Conservation (phyloP, 768 basidiomycete species). For the Tricholoma matsutake region DNA sequence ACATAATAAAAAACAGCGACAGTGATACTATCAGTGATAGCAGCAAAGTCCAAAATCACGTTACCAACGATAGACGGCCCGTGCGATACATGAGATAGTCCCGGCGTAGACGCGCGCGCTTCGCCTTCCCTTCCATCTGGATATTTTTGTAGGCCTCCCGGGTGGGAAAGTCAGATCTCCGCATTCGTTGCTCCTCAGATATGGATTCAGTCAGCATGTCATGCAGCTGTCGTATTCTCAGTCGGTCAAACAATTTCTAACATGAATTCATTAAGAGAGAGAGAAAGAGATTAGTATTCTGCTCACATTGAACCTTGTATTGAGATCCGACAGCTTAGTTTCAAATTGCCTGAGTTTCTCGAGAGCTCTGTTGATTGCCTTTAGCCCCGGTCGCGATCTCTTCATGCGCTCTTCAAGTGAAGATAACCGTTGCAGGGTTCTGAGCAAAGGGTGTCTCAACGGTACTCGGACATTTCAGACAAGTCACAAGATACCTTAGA, state of each 20-base stretch:
- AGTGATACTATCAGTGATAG: too few relatives aligned
- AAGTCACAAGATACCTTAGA: slow-evolving; percentile 24
- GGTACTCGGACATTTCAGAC: neutral
- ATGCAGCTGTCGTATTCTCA: slow-evolving; percentile 32
- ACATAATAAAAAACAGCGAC: neutral
- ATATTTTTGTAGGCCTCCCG: slow-evolving; percentile 29
- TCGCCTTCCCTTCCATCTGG: slow-evolving; percentile 33
- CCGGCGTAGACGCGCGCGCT: slow-evolving; percentile 29
- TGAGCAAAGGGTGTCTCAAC: neutral
- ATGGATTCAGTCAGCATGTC: slow-evolving; percentile 28
- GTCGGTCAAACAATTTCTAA: slow-evolving; percentile 27
- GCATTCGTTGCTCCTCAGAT: slow-evolving; percentile 26
- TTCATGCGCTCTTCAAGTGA: neutral
- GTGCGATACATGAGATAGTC: slow-evolving; percentile 22
- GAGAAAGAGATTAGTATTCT: neutral
- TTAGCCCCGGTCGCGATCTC: neutral
- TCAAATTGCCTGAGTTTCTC: slow-evolving; percentile 39
- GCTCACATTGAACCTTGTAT: slow-evolving; percentile 34
- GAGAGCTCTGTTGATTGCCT: slow-evolving; percentile 12
- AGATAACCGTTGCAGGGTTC: neutral
- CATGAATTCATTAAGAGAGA: neutral
- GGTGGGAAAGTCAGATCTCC: slow-evolving; percentile 18
- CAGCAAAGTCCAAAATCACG: neutral
- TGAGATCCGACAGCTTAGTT: slow-evolving; percentile 34
- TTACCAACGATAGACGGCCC: slow-evolving; percentile 11